A percentile compares a stretch with the other conserved stretches of the same genome.
Evolutionary conservation across 805 yeast genomes (phyloP).

Genomic region (Candida insectorum): DNA sequence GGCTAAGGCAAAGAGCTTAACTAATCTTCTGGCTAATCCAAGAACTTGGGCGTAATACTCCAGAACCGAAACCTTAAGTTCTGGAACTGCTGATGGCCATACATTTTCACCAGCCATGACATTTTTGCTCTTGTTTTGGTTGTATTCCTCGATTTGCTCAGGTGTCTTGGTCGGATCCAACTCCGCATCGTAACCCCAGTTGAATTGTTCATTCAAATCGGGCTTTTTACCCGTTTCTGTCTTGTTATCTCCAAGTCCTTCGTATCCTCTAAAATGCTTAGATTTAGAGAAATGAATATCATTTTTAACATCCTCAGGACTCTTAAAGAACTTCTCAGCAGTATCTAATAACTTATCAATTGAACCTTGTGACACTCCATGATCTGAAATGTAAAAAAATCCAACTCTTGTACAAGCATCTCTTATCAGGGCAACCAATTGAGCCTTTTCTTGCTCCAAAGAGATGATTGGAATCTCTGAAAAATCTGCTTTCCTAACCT

Average conservation of each 20-base stretch:
- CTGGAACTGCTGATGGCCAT: constrained; percentile 10
- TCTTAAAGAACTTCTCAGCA: constrained; percentile 10
- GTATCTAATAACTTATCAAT: constrained; percentile 4
- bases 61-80: constrained; percentile 8
- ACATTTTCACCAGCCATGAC: constrained; percentile 11
- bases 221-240: constrained; percentile 11
- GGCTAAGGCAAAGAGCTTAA: constrained; percentile 10
- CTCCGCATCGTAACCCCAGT: constrained; percentile 12
- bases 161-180: constrained; percentile 9
- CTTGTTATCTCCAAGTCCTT: constrained; percentile 12
- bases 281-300: constrained; percentile 11
- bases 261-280: constrained; percentile 12
- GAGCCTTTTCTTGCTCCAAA: constrained; percentile 1
- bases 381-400: constrained; percentile 11
- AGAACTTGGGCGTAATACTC: constrained; percentile 7
- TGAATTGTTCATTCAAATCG: constrained; percentile 13
- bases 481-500: constrained; percentile 10
- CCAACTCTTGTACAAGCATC: constrained; percentile 12
- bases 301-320: constrained; percentile 7
- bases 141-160: constrained; percentile 9
- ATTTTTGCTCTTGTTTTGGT: constrained; percentile 2
- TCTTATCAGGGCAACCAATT: constrained; percentile 5
- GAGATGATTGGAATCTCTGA: constrained; percentile 13
- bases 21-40: constrained; percentile 7
- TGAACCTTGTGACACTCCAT: constrained; percentile 6